A percentile compares a stretch with the other conserved stretches of the same genome.
Conservation (phyloP, 148 eudicot genomes). For the Linanthus parryae region DNA sequence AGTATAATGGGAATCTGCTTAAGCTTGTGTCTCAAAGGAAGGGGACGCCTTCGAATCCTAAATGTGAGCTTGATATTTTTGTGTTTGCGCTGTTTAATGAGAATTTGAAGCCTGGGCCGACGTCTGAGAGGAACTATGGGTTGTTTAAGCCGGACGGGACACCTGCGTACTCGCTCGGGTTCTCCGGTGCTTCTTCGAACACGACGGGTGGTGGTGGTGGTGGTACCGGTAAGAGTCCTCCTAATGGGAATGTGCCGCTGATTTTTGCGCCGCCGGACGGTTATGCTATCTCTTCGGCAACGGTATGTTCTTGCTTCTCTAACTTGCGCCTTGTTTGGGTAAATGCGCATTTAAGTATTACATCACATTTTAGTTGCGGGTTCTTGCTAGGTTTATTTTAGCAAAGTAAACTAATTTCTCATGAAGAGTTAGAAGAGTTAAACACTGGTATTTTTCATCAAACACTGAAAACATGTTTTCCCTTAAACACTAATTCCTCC, state of each 20-base stretch:
- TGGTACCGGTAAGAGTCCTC: neutral
- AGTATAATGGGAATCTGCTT: slow-evolving; percentile 69
- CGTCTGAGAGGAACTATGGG: slow-evolving; percentile 89
- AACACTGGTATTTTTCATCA: too few relatives aligned
- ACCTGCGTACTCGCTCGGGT: slow-evolving; percentile 58
- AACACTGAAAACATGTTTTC: too few relatives aligned
- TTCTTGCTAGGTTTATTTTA: too few relatives aligned
- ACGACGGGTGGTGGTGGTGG: slow-evolving; percentile 11
- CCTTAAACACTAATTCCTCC: too few relatives aligned
- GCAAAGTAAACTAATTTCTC: too few relatives aligned
- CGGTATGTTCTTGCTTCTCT: too few relatives aligned
- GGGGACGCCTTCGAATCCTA: slow-evolving; percentile 74
- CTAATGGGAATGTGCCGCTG: neutral
- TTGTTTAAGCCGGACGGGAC: slow-evolving; percentile 86
- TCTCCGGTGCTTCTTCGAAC: slow-evolving; percentile 20
- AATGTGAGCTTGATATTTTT: slow-evolving; percentile 49
- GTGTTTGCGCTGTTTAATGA: slow-evolving; percentile 88
- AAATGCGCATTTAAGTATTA: too few relatives aligned
- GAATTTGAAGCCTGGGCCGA: slow-evolving; percentile 89
- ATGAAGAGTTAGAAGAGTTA: too few relatives aligned
- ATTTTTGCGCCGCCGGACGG: neutral
- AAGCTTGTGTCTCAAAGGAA: slow-evolving; percentile 44
- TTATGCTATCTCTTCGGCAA: too few relatives aligned
- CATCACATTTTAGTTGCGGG: too few relatives aligned
- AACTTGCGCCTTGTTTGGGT: too few relatives aligned